Conservation (phyloP, 352 stramenopile genomes). For the Globisporangium nagaii region DNA sequence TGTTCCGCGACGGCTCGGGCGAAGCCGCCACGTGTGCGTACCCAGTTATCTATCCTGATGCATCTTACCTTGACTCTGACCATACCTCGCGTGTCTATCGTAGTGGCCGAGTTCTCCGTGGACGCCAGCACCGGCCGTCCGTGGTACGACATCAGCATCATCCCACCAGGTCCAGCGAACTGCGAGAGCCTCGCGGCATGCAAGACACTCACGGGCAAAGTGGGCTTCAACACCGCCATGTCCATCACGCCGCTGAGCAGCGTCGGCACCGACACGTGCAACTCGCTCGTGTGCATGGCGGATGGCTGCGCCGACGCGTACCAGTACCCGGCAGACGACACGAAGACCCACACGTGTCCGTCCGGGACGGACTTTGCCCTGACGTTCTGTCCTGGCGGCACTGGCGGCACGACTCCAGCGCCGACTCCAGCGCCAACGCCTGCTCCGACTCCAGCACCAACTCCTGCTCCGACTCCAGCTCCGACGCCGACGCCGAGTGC, state of each 20-base stretch:
- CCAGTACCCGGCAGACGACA: slow-evolving; percentile 50
- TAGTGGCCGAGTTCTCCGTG: slow-evolving; percentile 47
- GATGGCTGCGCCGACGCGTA: slow-evolving; percentile 58
- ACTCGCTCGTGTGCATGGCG: slow-evolving; percentile 33
- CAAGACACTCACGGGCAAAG: slow-evolving; percentile 37
- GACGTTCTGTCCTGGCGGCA: slow-evolving; percentile 60
- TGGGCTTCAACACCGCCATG: slow-evolving; percentile 59
- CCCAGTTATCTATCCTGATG: no score
- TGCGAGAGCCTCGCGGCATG: slow-evolving; percentile 42
- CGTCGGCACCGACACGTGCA: slow-evolving; percentile 32
- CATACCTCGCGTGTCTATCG: no score
- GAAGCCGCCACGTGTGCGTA: slow-evolving; percentile 34
- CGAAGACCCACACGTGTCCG: slow-evolving; percentile 57
- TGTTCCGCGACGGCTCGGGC: slow-evolving; percentile 47
- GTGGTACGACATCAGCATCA: slow-evolving; percentile 61
- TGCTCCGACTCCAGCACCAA: slow-evolving; percentile 14
- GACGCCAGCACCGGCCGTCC: slow-evolving; percentile 25
- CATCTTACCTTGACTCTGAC: no score
- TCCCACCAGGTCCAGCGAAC: slow-evolving; percentile 31
- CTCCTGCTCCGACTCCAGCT: slow-evolving; percentile 12
- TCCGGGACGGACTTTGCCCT: slow-evolving; percentile 45
- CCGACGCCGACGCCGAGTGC: slow-evolving; percentile 11
- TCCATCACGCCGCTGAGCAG: slow-evolving; percentile 44
- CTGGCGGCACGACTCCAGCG: slow-evolving; percentile 18
- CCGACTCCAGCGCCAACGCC: slow-evolving; percentile 13